These are phyloP conservation scores for Aquilaria sinensis DNA, from an alignment of 345 rosid species.

Conservation along the genomic window DNA sequence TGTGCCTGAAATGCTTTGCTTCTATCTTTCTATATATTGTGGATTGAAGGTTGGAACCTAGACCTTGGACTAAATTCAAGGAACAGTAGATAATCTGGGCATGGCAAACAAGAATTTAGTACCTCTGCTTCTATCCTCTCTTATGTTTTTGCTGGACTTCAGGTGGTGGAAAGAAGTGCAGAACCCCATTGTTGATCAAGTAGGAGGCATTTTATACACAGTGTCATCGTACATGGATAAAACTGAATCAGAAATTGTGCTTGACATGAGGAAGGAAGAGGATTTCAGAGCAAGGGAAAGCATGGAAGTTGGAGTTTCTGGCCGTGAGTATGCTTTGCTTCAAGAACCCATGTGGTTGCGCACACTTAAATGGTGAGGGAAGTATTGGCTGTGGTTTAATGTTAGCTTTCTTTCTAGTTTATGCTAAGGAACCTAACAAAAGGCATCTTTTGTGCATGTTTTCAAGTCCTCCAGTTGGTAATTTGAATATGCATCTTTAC, in stretches of 20 bases:
- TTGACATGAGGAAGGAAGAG: conserved; percentile 47
- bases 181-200: conserved; percentile 22
- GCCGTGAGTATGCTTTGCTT: conserved; percentile 51
- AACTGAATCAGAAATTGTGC: conserved; percentile 33
- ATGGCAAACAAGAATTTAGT: not conserved
- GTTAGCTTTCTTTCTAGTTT: not conserved
- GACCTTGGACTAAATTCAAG: not conserved
- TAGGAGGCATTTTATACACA: conserved; percentile 34
- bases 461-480: too few relatives aligned
- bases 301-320: conserved; percentile 31
- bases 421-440: too few relatives aligned
- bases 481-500: too few relatives aligned
- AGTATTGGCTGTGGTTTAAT: not conserved
- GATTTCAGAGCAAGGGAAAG: conserved; percentile 15
- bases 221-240: conserved; percentile 29
- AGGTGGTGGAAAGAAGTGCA: conserved; percentile 67
- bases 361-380: conserved; percentile 51
- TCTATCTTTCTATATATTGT: not conserved
- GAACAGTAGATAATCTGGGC: not conserved
- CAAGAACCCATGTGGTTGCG: conserved; percentile 54
- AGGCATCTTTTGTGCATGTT: too few relatives aligned
- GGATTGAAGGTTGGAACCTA: too few relatives aligned
- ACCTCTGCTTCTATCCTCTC: conserved; percentile 1
- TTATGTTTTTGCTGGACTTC: conserved; percentile 16
- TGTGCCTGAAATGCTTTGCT: not conserved